These are phyloP conservation scores for Rhizomucor miehei DNA, from an alignment of 371 early-diverging fungal genomes.

Conservation along the genomic window DNA sequence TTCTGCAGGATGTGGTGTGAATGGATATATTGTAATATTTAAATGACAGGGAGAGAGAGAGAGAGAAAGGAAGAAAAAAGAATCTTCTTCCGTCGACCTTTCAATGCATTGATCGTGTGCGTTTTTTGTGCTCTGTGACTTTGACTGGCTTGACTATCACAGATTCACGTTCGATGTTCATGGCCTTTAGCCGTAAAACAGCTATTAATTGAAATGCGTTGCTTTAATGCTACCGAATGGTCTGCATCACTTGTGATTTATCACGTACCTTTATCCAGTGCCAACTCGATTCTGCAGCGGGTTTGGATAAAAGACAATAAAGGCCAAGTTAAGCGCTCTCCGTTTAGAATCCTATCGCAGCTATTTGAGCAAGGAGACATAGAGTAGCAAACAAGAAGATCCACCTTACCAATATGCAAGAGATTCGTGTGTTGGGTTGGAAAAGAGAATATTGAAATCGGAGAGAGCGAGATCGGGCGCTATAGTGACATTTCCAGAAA, in stretches of 20 bases:
- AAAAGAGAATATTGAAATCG: slow-evolving; percentile 72
- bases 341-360: slow-evolving; percentile 65
- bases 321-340: slow-evolving; percentile 86
- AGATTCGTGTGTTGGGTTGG: slow-evolving; percentile 70
- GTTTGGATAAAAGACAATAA: slow-evolving; percentile 67
- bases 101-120: slow-evolving; percentile 48
- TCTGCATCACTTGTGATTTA: no score
- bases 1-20: no score
- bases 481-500: slow-evolving; percentile 69
- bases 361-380: not conserved
- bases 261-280: slow-evolving; percentile 65
- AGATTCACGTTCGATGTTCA: slow-evolving; percentile 33
- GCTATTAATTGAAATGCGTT: slow-evolving; percentile 26
- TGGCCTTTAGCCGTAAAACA: slow-evolving; percentile 34
- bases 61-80: no score
- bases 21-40: no score
- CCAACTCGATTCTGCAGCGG: slow-evolving; percentile 75
- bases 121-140: slow-evolving; percentile 27
- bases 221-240: no score
- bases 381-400: not conserved
- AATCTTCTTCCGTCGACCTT: no score
- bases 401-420: slow-evolving; percentile 62
- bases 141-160: slow-evolving; percentile 28
- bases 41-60: no score
- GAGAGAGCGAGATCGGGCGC: slow-evolving; percentile 48